These are phyloP conservation scores for Astrephomene gubernaculifera DNA, from an alignment of 139 green algal genomes.

Conservation along the genomic window DNA sequence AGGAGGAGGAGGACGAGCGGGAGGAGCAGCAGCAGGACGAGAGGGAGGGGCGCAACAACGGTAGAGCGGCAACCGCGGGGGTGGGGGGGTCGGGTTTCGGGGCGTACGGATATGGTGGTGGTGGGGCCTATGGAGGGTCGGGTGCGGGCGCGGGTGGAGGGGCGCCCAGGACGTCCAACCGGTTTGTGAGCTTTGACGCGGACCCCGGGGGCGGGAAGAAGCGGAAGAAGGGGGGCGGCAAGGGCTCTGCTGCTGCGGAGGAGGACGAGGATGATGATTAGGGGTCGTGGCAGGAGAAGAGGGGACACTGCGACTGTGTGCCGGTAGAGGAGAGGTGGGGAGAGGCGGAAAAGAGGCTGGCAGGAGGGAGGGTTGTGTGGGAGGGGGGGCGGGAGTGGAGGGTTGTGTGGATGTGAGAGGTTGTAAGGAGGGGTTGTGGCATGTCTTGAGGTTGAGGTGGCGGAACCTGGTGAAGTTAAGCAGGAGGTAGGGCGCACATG, in stretches of 20 bases:
- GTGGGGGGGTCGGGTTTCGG: too few species aligned
- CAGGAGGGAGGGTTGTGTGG: neutral
- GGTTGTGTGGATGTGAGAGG: too few species aligned
- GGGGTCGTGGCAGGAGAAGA: neutral
- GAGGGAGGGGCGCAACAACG: neutral
- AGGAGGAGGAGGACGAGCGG: conserved; percentile 44
- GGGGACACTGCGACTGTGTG: neutral
- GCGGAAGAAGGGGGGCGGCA: conserved; percentile 33
- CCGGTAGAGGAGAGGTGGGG: neutral
- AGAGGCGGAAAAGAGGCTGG: neutral
- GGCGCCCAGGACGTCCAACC: neutral
- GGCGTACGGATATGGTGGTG: too few species aligned
- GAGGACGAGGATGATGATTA: conserved; percentile 27
- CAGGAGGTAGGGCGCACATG: too few species aligned
- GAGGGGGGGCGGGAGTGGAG: too few species aligned
- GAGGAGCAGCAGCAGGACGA: neutral
- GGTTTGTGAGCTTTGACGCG: conserved; percentile 38
- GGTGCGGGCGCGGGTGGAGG: neutral
- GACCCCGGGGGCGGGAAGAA: conserved; percentile 41
- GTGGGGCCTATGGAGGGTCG: neutral
- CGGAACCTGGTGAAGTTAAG: too few species aligned
- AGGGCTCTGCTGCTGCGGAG: too few species aligned
- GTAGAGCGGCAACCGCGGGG: neutral
- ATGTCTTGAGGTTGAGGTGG: too few species aligned
- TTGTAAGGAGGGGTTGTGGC: too few species aligned